Conservation (phyloP, 345 rosid species). For the Bruguiera sexangula region DNA sequence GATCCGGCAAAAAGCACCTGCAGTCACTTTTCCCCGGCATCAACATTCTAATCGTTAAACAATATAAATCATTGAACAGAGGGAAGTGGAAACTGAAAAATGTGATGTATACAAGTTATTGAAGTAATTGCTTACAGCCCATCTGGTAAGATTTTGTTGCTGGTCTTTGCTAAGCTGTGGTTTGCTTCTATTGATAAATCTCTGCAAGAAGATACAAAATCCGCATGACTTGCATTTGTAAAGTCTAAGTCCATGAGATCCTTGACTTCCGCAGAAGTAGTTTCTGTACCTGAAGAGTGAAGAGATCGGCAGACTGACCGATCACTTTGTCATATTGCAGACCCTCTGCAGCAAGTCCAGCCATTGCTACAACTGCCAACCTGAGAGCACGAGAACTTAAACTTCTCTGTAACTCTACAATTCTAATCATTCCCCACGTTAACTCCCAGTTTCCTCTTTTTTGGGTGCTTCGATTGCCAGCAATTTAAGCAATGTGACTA, state of each 20-base stretch:
- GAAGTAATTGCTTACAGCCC: conserved; percentile 67
- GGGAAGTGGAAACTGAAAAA: too few species aligned
- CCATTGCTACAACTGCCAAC: conserved; percentile 86
- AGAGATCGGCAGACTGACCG: conserved; percentile 97
- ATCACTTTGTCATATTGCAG: conserved; percentile 83
- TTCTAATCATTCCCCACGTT: too few species aligned
- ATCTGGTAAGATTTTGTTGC: conserved; percentile 94
- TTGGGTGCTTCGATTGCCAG: too few species aligned
- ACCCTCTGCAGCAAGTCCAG: conserved; percentile 95
- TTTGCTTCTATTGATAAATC: conserved; percentile 82
- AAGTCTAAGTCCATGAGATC: not conserved
- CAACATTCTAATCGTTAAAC: not conserved
- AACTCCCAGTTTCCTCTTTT: too few species aligned
- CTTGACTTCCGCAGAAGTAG: not conserved
- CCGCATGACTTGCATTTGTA: not conserved
- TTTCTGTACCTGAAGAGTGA: conserved; percentile 75
- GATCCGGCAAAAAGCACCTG: conserved; percentile 84
- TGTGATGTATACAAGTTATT: not conserved
- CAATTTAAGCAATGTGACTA: too few species aligned
- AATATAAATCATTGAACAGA: not conserved
- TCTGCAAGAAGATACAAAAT: conserved; percentile 34
- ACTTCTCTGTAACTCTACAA: not conserved
- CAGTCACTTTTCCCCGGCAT: conserved; percentile 11
- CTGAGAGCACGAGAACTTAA: conserved; percentile 31
- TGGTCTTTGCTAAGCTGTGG: conserved; percentile 75